These are phyloP conservation scores for Sphagnum tenellum DNA, from an alignment of 225 moss, liverwort and hornwort genomes.

Conservation along the genomic window DNA sequence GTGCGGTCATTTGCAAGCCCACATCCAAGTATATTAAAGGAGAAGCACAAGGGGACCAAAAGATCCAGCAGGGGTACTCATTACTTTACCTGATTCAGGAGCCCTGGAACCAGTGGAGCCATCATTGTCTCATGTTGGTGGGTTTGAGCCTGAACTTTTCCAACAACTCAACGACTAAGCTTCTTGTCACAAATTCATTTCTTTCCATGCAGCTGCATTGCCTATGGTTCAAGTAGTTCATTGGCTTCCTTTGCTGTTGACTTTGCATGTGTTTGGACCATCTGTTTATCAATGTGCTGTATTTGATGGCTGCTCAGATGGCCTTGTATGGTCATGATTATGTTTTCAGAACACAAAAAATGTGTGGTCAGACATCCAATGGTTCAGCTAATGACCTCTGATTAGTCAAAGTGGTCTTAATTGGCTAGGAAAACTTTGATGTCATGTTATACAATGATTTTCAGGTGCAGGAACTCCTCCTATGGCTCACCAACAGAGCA, in stretches of 20 bases:
- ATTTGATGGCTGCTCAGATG: background rate
- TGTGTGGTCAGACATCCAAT: too few species aligned
- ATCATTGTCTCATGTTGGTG: constrained; percentile 48
- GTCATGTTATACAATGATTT: background rate
- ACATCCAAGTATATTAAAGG: constrained; percentile 34
- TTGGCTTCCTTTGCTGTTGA: too few species aligned
- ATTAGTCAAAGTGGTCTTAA: background rate
- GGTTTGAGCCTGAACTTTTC: constrained; percentile 1
- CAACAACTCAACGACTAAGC: too few species aligned
- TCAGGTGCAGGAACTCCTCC: background rate
- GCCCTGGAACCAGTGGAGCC: constrained; percentile 42
- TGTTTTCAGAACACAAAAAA: background rate
- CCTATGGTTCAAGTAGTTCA: too few species aligned
- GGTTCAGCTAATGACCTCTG: background rate
- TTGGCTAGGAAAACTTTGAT: background rate
- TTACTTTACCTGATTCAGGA: too few species aligned
- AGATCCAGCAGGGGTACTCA: constrained; percentile 13
- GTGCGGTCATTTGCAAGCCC: constrained; percentile 33
- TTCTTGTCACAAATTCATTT: too few species aligned
- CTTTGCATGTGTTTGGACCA: too few species aligned
- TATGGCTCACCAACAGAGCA: background rate
- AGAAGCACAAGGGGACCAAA: constrained; percentile 41
- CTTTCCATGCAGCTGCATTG: too few species aligned
- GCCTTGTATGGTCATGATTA: background rate
- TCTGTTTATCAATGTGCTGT: background rate